Evolutionary conservation across 495 filamentous ascomycete genomes (phyloP).

Genomic region (Aspergillus homomorphus): DNA sequence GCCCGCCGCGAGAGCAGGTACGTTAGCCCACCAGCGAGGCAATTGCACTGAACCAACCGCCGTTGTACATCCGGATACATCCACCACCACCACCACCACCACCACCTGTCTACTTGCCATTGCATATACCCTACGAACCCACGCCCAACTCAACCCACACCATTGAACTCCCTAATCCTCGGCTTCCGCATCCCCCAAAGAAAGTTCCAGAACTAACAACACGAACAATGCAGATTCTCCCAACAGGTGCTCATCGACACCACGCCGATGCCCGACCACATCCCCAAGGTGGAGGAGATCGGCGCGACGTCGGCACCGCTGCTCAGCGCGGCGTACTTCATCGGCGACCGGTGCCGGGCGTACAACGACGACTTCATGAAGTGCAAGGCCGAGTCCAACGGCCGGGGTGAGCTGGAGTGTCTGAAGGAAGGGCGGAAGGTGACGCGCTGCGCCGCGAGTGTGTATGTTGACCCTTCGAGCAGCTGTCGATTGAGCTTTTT

Average conservation of each 20-base stretch:
- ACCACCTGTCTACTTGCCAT: too few species aligned
- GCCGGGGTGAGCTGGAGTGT: conserved; percentile 88
- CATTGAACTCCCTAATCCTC: too few species aligned
- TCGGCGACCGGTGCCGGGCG: conserved; percentile 86
- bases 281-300: conserved; percentile 88
- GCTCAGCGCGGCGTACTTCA: conserved; percentile 91
- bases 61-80: background rate
- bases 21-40: conserved; percentile 10
- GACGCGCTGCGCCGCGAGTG: conserved; percentile 90
- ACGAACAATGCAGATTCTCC: conserved; percentile 70
- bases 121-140: conserved; percentile 9
- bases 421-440: conserved; percentile 94
- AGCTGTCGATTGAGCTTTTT: background rate
- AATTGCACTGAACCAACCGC: background rate
- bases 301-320: conserved; percentile 89
- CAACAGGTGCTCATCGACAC: conserved; percentile 90
- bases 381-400: conserved; percentile 89
- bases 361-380: conserved; percentile 99
- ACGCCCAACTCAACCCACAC: conserved; percentile 20
- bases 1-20: conserved; percentile 50
- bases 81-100: background rate
- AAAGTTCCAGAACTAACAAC: too few species aligned
- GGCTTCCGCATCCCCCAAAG: too few species aligned
- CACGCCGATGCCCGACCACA: conserved; percentile 85
- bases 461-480: conserved; percentile 59